Base-by-base conservation (phyloP, 225 moss, liverwort and hornwort genomes). In the Pseudisothecium myosuroides region DNA sequence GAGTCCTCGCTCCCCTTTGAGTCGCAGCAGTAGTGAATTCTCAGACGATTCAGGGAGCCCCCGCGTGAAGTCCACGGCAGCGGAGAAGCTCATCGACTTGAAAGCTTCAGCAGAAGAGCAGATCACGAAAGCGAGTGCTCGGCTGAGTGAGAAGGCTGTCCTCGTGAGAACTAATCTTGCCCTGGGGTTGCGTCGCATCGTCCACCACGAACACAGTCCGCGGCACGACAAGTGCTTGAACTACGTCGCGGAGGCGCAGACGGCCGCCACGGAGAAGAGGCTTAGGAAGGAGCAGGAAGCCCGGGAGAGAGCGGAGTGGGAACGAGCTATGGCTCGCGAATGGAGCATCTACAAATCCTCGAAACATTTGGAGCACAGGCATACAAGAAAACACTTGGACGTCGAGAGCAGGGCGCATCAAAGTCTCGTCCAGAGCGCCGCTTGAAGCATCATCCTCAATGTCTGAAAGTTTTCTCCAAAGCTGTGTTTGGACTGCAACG, bases 81-180 rank as follows among this genome's bases (percentile, higher is more conserved):
- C 88, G 8, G 92, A 91, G 86, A 89, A 65, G 86, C 64, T 92
- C 4, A 60, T 93, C 2, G 92, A 92, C 37, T 50, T 93, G 84
- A 93, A 87, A 81, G 93, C 84, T 1, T 45, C 86, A 5, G 92
- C 93, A 4, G 92, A 89, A 64, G 93, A 92, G 86, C 89, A 75
- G 65, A 71, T 93, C 29, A 65, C 88, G 85, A 91, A 84, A 39
- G 93, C 88, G 19, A 45, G 84, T 56, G 93, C 93, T 7, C 62
- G 93, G 81, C 31, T 93, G 54, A 91, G 91, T 54, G 93, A 93
- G 92, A 93, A 93, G 76, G 91, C 77, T 66, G 88, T 91, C 58
- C 86, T 91, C 15, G 58, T 91, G 43, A 69, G 88, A 54, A 88
- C 66, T 1, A 91, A 92, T 65, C 76, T 93, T 7, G 92, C 92